phyloP scores from a whole-genome alignment of 441 rosid species.

The Viola pubescens region DNA sequence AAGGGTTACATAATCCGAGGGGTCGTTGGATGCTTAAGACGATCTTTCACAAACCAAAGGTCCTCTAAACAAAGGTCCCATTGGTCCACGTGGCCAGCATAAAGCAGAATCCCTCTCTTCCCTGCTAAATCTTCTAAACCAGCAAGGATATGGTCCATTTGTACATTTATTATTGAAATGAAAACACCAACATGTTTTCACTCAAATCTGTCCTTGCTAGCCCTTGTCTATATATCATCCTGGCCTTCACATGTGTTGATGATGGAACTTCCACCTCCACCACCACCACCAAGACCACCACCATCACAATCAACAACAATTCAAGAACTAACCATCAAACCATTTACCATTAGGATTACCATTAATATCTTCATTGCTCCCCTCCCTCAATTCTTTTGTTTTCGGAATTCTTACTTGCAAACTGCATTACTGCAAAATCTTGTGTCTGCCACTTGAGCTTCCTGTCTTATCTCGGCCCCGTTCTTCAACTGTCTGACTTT shows the following conservation, averaged over 20 bases:
- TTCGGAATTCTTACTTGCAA: conserved; percentile 8
- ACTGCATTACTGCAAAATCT: conserved; percentile 32
- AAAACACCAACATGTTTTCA: conserved; percentile 36
- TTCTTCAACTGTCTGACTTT: conserved; percentile 21
- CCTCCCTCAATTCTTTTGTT: conserved; percentile 16
- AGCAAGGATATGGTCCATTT: conserved; percentile 33
- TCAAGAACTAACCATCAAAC: neutral
- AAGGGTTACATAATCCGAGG: neutral
- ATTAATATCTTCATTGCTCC: conserved; percentile 12
- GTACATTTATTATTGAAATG: conserved; percentile 35
- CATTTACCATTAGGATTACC: conserved; percentile 14
- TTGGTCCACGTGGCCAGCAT: conserved; percentile 59
- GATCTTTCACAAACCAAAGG: neutral
- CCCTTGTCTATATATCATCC: conserved; percentile 34
- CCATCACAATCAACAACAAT: conserved; percentile 12
- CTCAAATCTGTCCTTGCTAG: conserved; percentile 42
- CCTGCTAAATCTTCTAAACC: conserved; percentile 16
- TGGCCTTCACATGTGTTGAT: conserved; percentile 45
- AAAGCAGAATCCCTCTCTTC: conserved; percentile 13
- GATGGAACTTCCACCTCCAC: conserved; percentile 54
- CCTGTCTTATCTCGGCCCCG: conserved; percentile 19
- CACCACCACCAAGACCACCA: conserved; percentile 24
- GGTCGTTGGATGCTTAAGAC: neutral
- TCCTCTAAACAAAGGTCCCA: conserved; percentile 19
- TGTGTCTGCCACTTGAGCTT: conserved; percentile 62